Evolutionary conservation across 345 rosid species (phyloP).

Genomic region (Fremontodendron californicum): DNA sequence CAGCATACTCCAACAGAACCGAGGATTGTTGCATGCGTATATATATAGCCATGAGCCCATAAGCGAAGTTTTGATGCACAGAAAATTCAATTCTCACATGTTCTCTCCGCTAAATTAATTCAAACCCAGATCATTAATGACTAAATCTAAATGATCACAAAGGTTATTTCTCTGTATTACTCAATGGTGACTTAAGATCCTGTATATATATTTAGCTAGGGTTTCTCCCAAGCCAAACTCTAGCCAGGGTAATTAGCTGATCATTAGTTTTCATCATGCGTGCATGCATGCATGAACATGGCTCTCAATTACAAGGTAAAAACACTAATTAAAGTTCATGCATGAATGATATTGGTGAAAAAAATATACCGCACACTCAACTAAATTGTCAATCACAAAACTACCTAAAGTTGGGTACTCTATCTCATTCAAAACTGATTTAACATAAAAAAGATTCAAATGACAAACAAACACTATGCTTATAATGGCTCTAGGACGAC

Average conservation of each 20-base stretch:
- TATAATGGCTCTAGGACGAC: constrained; percentile 11
- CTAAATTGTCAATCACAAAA: background rate
- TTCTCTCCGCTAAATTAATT: background rate
- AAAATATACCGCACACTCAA: background rate
- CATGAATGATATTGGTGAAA: background rate
- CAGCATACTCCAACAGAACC: background rate
- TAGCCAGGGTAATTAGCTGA: background rate
- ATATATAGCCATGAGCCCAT: background rate
- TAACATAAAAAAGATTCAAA: background rate
- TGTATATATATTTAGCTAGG: too few relatives aligned
- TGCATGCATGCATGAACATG: background rate
- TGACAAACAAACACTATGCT: background rate
- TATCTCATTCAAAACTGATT: constrained; percentile 17
- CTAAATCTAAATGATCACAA: background rate
- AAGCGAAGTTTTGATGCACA: background rate
- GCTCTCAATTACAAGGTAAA: too few relatives aligned
- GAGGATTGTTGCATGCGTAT: background rate
- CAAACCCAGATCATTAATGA: background rate
- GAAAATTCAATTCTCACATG: background rate
- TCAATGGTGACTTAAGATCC: too few relatives aligned
- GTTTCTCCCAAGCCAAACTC: too few relatives aligned
- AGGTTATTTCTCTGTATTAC: too few relatives aligned
- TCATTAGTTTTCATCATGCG: background rate
- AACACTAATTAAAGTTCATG: background rate
- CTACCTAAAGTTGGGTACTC: background rate